These are phyloP conservation scores for Saksenaea vasiformis DNA, from an alignment of 371 early-diverging fungal species.

Conservation along the genomic window DNA sequence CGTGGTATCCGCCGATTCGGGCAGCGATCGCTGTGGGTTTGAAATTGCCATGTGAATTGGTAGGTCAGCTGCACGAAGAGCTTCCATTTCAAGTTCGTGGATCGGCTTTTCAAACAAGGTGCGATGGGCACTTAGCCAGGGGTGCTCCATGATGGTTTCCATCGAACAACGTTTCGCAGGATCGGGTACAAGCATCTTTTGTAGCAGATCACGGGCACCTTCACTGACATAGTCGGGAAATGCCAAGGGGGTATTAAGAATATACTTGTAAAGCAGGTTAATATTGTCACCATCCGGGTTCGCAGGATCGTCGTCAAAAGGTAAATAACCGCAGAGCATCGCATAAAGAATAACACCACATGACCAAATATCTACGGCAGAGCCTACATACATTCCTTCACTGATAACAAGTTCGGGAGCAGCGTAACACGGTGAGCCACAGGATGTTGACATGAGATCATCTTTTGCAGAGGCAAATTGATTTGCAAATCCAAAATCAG, in stretches of 20 bases:
- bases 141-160: constrained; percentile 83
- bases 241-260: constrained; percentile 85
- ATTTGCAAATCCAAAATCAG: constrained; percentile 99
- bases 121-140: constrained; percentile 57
- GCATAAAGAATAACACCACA: constrained; percentile 96
- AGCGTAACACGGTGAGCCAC: constrained; percentile 98
- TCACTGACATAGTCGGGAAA: constrained; percentile 89
- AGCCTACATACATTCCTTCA: constrained; percentile 97
- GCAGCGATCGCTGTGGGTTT: constrained; percentile 6
- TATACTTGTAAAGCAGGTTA: constrained; percentile 94
- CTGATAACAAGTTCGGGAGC: constrained; percentile 97
- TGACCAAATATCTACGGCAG: constrained; percentile 97
- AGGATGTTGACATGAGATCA: constrained; percentile 89
- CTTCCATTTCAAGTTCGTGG: constrained; percentile 22
- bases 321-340: constrained; percentile 97
- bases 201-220: constrained; percentile 81
- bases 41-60: constrained; percentile 12
- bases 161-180: constrained; percentile 87
- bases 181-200: constrained; percentile 91
- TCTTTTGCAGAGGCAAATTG: constrained; percentile 72
- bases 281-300: constrained; percentile 97
- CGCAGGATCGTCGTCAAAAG: constrained; percentile 98
- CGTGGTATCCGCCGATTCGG: constrained; percentile 10
- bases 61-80: constrained; percentile 19
- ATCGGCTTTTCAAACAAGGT: constrained; percentile 33